Conservation (phyloP, 176 grass and related monocot genomes). For the Cenchrus purpureus region DNA sequence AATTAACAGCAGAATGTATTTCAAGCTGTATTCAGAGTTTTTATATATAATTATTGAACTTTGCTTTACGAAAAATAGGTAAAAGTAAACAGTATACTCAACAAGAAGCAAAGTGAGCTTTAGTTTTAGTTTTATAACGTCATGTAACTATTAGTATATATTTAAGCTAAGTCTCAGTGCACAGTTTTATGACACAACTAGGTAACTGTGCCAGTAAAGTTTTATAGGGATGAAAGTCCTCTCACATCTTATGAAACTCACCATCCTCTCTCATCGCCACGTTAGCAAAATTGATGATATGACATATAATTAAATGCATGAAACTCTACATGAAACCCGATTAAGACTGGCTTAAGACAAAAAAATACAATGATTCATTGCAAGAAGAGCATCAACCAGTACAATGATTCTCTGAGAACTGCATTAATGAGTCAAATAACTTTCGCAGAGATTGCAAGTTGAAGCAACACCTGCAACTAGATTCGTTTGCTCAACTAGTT, state of each 20-base stretch:
- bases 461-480: constrained; percentile 35
- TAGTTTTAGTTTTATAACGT: neutral
- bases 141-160: neutral
- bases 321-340: no score
- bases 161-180: no score
- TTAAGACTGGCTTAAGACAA: neutral
- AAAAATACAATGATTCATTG: constrained; percentile 11
- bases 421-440: constrained; percentile 53
- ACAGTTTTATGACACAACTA: no score
- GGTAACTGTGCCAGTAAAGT: no score
- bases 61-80: neutral
- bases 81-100: neutral
- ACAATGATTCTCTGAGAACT: constrained; percentile 31
- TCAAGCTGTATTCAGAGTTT: neutral
- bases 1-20: no score
- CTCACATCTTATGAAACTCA: no score
- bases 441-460: constrained; percentile 42
- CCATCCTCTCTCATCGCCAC: no score
- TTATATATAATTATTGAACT: neutral
- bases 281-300: no score
- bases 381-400: constrained; percentile 45
- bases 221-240: no score
- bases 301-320: no score
- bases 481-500: constrained; percentile 52
- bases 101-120: neutral